A percentile compares a stretch with the other conserved stretches of the same genome.
phyloP scores from a whole-genome alignment of 257 asterid species.

The Anisodus tanguticus region DNA sequence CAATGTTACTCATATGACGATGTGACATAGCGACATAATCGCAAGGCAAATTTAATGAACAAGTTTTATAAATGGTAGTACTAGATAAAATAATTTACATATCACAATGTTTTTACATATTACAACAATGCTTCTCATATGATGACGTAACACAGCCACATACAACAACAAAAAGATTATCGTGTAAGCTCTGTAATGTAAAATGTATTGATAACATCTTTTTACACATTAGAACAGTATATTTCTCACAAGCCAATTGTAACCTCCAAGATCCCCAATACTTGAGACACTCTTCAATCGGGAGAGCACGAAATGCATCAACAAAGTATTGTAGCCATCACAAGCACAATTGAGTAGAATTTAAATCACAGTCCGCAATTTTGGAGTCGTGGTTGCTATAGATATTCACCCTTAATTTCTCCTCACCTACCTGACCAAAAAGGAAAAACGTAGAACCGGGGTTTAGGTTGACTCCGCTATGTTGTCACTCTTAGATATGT shows the following conservation, averaged over 20 bases:
- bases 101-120: background rate
- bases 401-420: background rate
- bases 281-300: background rate
- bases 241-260: background rate
- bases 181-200: background rate
- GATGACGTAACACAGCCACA: background rate
- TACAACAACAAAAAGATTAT: background rate
- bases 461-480: background rate
- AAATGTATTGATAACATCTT: background rate
- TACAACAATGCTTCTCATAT: background rate
- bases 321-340: background rate
- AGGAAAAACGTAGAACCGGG: background rate
- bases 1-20: background rate
- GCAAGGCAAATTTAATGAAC: no score
- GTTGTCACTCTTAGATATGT: background rate
- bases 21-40: background rate
- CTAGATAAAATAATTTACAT: no score
- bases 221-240: background rate
- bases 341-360: background rate
- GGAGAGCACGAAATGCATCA: background rate
- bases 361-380: background rate
- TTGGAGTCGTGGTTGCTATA: background rate
- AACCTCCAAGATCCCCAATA: background rate
- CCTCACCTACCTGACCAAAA: background rate
- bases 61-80: no score